Evolutionary conservation across 2,329 filamentous ascomycete genomes (phyloP).

Genomic region (Microascus cirrosus): DNA sequence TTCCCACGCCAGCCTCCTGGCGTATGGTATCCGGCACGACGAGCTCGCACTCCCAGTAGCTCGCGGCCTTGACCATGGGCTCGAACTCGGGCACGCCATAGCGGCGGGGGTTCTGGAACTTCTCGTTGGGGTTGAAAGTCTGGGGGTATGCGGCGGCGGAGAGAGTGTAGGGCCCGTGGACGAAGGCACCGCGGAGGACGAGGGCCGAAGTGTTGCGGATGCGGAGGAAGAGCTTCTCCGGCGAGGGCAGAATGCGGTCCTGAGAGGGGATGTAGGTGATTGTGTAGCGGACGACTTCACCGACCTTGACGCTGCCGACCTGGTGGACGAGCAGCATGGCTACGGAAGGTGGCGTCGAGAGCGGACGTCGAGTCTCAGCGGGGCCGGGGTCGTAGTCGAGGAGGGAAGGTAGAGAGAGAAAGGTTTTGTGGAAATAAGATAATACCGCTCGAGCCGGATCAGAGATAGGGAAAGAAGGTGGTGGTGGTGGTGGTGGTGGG

Average conservation of each 20-base stretch:
- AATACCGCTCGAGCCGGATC: neutral
- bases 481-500: neutral
- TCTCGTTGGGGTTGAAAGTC: slow-evolving; percentile 71
- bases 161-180: slow-evolving; percentile 90
- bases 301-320: slow-evolving; percentile 82
- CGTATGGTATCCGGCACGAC: slow-evolving; percentile 70
- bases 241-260: slow-evolving; percentile 83
- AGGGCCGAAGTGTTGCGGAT: slow-evolving; percentile 89
- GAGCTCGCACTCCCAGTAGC: slow-evolving; percentile 71
- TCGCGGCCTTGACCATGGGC: slow-evolving; percentile 90
- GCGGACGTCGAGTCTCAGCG: neutral
- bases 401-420: neutral
- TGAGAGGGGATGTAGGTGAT: slow-evolving; percentile 83
- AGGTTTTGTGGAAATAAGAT: neutral
- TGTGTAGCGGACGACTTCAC: slow-evolving; percentile 85
- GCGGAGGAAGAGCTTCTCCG: slow-evolving; percentile 68
- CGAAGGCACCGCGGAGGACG: slow-evolving; percentile 84
- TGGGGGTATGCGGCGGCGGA: slow-evolving; percentile 79
- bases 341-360: neutral
- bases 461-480: neutral
- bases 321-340: slow-evolving; percentile 86
- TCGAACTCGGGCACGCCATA: slow-evolving; percentile 86
- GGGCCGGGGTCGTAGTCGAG: neutral
- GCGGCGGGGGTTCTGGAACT: slow-evolving; percentile 55
- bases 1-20: slow-evolving; percentile 41